Evolutionary conservation across 441 rosid genomes (phyloP), one percentile per base, ranked within the genome.

Genomic region (Brassica hybrid): DNA sequence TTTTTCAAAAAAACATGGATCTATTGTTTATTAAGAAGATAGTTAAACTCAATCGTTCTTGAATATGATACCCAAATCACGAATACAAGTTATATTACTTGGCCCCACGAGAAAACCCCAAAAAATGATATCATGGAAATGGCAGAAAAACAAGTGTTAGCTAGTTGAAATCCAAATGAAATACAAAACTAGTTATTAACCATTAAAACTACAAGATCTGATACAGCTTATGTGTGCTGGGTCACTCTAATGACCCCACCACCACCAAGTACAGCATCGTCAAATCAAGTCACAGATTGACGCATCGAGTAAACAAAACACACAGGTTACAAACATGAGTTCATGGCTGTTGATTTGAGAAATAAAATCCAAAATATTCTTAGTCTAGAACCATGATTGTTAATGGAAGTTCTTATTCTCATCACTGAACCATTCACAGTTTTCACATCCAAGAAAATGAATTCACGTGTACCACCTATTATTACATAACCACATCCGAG

Each of bases 171-270:
- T 54, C 23, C 10, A 65, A 36, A 11, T 11, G 48, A 41, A 41
- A 41, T 11, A 41, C 48, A 41, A 57, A 56, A 21, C 59, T 41
- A 41, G 48, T 41, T 17, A 56, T 9, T n/a, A 71, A 70, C 12
- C 75, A 70, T 50, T 38, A 30, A 57, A 67, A n/a, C 23, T 58
- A 74, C 6, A 58, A 67, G 45, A 65, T 41, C 41, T 10, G 67
- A 30, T 21, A 18, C 19, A 58, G 16, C 36, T 21, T 54, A 57
- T 5, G 23, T 50, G 3, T 23, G 65, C 19, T 63, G n/a, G n/a
- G 19, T 52, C 57, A 52, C n/a, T 77, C 54, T 61, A 65, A 64
- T 27, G 76, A 71, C 80, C 21, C 57, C 10, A 50, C 76, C 75
- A 77, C 66, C 34, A 76, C 71, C 71, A 48, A 41, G 56, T 17